A percentile compares a stretch with the other conserved stretches of the same genome.
phyloP scores from a whole-genome alignment of 1,284 basidiomycete species.

The Ceratobasidium sp. region DNA sequence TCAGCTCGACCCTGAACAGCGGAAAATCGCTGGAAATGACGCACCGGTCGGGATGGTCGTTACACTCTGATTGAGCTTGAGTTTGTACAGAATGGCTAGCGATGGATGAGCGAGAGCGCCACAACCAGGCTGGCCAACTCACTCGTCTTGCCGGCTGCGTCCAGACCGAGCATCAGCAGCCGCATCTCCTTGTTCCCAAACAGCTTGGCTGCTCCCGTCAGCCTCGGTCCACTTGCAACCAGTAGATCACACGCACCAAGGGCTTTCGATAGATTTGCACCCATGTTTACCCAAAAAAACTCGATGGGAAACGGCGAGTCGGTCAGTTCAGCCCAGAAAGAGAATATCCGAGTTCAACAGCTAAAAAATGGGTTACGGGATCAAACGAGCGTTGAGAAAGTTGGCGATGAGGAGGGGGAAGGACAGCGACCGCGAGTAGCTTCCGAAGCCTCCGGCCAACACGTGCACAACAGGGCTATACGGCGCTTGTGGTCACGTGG shows the following conservation, averaged over 20 bases:
- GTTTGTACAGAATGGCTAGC: slow-evolving; percentile 96
- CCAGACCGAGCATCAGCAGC: slow-evolving; percentile 81
- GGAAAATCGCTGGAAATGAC: slow-evolving; percentile 51
- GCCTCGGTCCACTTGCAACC: not conserved
- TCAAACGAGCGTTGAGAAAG: slow-evolving; percentile 39
- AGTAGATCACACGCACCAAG: slow-evolving; percentile 48
- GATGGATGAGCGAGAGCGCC: slow-evolving; percentile 24
- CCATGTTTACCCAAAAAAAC: slow-evolving; percentile 49
- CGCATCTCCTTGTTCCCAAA: slow-evolving; percentile 73
- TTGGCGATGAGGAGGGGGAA: slow-evolving; percentile 2
- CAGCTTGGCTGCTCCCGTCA: slow-evolving; percentile 54
- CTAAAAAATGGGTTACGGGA: not conserved
- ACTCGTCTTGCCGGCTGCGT: slow-evolving; percentile 95
- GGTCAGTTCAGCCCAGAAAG: not conserved
- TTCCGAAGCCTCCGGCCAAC: slow-evolving; percentile 8
- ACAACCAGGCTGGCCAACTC: slow-evolving; percentile 47
- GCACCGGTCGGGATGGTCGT: slow-evolving; percentile 86
- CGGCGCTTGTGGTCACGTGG: slow-evolving; percentile 23
- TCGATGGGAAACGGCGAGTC: not conserved
- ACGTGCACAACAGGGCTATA: slow-evolving; percentile 25
- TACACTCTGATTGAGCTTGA: slow-evolving; percentile 98
- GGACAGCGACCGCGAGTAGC: slow-evolving; percentile 5
- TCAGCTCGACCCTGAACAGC: not conserved
- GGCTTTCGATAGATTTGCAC: slow-evolving; percentile 55
- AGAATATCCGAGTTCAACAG: not conserved